These are phyloP conservation scores for Physcomitrellopsis africana DNA, from an alignment of 225 moss, liverwort and hornwort species.

Conservation along the genomic window DNA sequence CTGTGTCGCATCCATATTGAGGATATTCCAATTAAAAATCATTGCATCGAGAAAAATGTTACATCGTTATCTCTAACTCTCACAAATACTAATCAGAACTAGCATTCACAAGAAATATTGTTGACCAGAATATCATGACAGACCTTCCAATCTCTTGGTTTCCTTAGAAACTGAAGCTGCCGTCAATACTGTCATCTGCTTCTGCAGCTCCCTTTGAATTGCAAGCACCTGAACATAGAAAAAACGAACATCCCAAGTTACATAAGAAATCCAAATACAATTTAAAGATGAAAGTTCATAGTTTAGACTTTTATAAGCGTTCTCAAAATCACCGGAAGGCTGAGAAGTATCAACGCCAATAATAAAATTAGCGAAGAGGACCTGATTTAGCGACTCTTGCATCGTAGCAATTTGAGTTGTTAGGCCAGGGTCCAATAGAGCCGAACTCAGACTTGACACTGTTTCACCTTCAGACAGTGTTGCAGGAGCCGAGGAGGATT, in stretches of 20 bases:
- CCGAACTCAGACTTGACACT: slow-evolving; percentile 39
- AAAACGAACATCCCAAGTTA: slow-evolving; percentile 6
- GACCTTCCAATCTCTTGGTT: slow-evolving; percentile 73
- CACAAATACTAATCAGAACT: neutral
- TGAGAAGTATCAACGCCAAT: no score
- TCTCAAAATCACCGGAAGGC: no score
- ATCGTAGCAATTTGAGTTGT: slow-evolving; percentile 59
- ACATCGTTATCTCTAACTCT: neutral
- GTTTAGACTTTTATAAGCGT: no score
- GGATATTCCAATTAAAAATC: neutral
- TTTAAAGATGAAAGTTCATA: neutral
- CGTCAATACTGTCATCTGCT: slow-evolving; percentile 73
- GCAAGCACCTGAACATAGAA: slow-evolving; percentile 56
- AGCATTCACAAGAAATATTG: neutral
- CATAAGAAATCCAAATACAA: neutral
- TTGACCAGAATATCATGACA: neutral
- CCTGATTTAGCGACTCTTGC: slow-evolving; percentile 82
- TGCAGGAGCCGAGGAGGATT: slow-evolving; percentile 30
- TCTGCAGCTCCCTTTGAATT: slow-evolving; percentile 73
- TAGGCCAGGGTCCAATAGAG: slow-evolving; percentile 30
- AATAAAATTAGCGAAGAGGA: slow-evolving; percentile 13
- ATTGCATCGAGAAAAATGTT: neutral
- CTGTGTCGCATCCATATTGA: slow-evolving; percentile 12
- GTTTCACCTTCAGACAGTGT: slow-evolving; percentile 40
- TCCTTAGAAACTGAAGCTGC: slow-evolving; percentile 70